These are phyloP conservation scores for Linnemannia exigua DNA, from an alignment of 192 early-diverging fungal species.

Conservation along the genomic window DNA sequence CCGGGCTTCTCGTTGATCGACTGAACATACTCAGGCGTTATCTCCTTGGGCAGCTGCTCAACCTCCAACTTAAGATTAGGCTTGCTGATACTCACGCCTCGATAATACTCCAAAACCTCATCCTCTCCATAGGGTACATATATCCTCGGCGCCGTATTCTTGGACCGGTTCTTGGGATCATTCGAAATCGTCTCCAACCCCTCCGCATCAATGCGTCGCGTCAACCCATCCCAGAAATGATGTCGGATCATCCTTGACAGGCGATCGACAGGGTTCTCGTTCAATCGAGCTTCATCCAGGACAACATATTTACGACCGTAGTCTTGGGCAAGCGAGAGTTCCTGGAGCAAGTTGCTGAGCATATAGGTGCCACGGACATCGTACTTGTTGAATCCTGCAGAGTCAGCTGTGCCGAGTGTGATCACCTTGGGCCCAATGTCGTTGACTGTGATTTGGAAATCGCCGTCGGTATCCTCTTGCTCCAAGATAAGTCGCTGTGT, in stretches of 20 bases:
- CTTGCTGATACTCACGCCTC: constrained; percentile 72
- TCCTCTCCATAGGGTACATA: constrained; percentile 92
- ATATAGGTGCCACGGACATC: constrained; percentile 96
- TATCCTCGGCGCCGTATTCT: constrained; percentile 86
- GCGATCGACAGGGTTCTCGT: constrained; percentile 95
- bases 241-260: constrained; percentile 91
- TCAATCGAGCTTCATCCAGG: constrained; percentile 89
- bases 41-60: constrained; percentile 84
- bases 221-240: constrained; percentile 98
- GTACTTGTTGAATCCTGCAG: constrained; percentile 88
- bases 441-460: constrained; percentile 95
- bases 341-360: constrained; percentile 95
- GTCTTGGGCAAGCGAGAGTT: constrained; percentile 92
- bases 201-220: constrained; percentile 84
- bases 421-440: constrained; percentile 94
- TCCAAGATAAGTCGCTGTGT: constrained; percentile 83
- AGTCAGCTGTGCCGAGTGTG: constrained; percentile 86
- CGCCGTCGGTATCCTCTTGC: constrained; percentile 97
- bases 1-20: constrained; percentile 91
- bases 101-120: constrained; percentile 86
- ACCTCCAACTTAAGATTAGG: constrained; percentile 84
- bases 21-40: constrained; percentile 93
- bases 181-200: constrained; percentile 92
- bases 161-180: constrained; percentile 91
- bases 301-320: constrained; percentile 90